Conservation (phyloP, 352 stramenopile species). For the Phytophthora meadii region DNA sequence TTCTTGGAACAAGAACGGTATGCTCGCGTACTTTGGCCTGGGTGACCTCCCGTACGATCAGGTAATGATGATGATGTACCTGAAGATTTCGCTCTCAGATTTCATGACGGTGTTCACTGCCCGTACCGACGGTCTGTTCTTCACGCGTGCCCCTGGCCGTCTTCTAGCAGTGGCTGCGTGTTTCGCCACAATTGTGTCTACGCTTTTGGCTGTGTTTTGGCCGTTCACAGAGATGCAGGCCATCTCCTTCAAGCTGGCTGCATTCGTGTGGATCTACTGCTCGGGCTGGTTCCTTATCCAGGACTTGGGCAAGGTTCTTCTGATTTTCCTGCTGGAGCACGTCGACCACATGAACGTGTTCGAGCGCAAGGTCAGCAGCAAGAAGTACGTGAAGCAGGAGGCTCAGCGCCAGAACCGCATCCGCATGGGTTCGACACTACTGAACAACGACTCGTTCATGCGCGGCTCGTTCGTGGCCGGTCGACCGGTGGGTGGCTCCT, state of each 20-base stretch:
- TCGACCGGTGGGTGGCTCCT: constrained; percentile 65
- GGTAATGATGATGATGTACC: constrained; percentile 94
- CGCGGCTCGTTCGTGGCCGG: constrained; percentile 83
- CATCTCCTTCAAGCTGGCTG: constrained; percentile 74
- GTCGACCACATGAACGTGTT: constrained; percentile 64
- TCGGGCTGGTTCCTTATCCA: constrained; percentile 90
- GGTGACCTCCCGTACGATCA: constrained; percentile 88
- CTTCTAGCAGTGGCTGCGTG: constrained; percentile 77
- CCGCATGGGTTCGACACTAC: constrained; percentile 68
- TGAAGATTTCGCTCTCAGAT: constrained; percentile 95
- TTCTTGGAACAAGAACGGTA: constrained; percentile 77
- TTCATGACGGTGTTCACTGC: constrained; percentile 94
- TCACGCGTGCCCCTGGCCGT: constrained; percentile 67
- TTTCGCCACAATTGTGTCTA: constrained; percentile 84
- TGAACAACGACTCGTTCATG: constrained; percentile 72
- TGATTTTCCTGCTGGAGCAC: constrained; percentile 71
- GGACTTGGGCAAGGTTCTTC: constrained; percentile 77
- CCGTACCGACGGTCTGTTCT: constrained; percentile 87
- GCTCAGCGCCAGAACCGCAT: constrained; percentile 83
- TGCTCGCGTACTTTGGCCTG: constrained; percentile 65
- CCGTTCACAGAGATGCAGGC: constrained; percentile 80
- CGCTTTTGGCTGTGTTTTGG: constrained; percentile 87
- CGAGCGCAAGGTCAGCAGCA: constrained; percentile 63
- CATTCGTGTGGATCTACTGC: constrained; percentile 92
- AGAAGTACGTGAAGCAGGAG: constrained; percentile 67